Percentiles rank a stretch among this genome's conserved stretches.
Conservation (phyloP, 208 protist species). For the Hexamita inflata region DNA sequence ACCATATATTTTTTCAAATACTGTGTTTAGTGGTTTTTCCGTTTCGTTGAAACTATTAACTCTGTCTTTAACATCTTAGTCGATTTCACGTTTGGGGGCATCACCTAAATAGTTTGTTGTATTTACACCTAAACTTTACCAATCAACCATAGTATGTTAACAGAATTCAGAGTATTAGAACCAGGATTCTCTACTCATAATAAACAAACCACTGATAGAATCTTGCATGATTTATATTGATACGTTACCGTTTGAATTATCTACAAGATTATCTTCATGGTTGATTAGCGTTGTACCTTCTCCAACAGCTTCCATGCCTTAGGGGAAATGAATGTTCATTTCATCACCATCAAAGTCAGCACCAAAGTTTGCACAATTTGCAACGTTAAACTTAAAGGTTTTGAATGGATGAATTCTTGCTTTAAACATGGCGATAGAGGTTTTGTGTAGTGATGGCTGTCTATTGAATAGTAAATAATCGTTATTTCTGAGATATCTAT, state of each 20-base stretch:
- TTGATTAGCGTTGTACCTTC: conserved; percentile 86
- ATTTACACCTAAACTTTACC: neutral
- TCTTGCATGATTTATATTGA: conserved; percentile 94
- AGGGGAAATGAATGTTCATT: conserved; percentile 97
- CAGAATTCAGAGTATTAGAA: conserved; percentile 53
- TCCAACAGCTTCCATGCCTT: conserved; percentile 90
- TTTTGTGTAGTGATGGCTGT: conserved; percentile 92
- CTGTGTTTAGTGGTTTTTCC: neutral
- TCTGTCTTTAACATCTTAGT: too few relatives aligned
- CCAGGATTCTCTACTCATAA: conserved; percentile 60
- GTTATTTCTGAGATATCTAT: conserved; percentile 91
- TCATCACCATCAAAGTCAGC: conserved; percentile 98
- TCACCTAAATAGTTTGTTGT: neutral
- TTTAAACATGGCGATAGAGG: conserved; percentile 93
- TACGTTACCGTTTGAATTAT: conserved; percentile 84
- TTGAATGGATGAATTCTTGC: conserved; percentile 75
- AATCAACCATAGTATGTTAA: neutral
- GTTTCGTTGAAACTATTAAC: too few relatives aligned
- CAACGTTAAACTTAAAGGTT: conserved; percentile 97
- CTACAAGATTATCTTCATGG: conserved; percentile 82
- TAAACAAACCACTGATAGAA: conserved; percentile 84
- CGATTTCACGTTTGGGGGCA: neutral
- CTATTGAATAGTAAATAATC: conserved; percentile 96
- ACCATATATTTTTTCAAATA: neutral
- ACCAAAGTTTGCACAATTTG: conserved; percentile 78